Evolutionary conservation across 2,329 filamentous ascomycete species (phyloP), one percentile per base, ranked within the genome.

Genomic region (Claviceps pusilla): DNA sequence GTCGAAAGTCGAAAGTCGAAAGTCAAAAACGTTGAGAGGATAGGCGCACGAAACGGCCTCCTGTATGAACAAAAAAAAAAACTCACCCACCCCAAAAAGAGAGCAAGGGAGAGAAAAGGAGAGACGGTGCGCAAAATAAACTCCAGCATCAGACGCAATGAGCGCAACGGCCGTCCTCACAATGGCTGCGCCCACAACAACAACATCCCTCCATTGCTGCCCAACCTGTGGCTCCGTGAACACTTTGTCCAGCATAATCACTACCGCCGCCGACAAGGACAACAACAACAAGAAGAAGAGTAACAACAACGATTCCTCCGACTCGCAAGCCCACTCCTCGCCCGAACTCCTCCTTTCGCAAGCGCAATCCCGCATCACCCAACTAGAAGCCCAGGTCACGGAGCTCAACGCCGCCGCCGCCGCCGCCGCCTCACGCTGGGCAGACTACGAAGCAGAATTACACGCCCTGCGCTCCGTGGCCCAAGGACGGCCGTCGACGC

Each of bases 381-480:
- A 89, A 62, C 75, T 91, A 48, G 80, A 89, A 67, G 75, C 78
- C 41, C 85, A 89, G 63, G 80, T 90, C 53, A 76, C 78, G 54
- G 69, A 82, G 53, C 76, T 90, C 56, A 87, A 82, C 66, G 75
- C 86, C 60, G 88, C 87, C 68, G 83, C 84, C 54, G 77, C 82
- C 3, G 79, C 81, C 39, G 74, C 74, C 65, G 76, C 80, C 58
- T 77, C 82, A 67, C 78, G 76, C 65, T 83, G 78, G 77, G 84
- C 86, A 63, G 84, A 89, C 71, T 89, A 89, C 74, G 87, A 91
- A 69, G 86, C 89, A 68, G 84, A 89, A 66, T 76, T 89, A 45
- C 74, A 79, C 48, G 73, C 69, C 48, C 73, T 89, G 54, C 79
- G 79, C 59, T 70, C 69, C 41, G 61, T 63, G 39, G 31, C 47